phyloP scores from a whole-genome alignment of 768 basidiomycete species.

The Leccinum barrowsii region DNA sequence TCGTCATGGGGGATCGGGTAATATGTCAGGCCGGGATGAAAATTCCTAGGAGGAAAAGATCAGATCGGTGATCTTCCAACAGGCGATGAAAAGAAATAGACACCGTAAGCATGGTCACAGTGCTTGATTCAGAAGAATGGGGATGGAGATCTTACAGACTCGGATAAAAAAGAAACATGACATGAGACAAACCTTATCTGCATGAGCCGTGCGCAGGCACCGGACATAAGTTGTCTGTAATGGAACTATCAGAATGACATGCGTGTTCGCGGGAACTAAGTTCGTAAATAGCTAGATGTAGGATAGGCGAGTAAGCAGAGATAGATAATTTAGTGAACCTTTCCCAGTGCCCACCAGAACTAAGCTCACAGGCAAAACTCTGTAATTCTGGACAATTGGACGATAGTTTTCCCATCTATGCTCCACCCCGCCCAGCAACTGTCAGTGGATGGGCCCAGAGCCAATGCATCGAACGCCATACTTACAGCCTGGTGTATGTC shows the following conservation, averaged over 20 bases:
- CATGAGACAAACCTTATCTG: conserved; percentile 33
- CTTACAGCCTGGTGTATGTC: not conserved
- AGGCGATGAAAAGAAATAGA: conserved; percentile 18
- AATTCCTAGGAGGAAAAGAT: conserved; percentile 15
- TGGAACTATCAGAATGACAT: conserved; percentile 13
- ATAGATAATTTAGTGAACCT: conserved; percentile 11
- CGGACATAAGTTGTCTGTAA: conserved; percentile 2
- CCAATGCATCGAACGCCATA: not conserved
- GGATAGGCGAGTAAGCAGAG: conserved; percentile 15
- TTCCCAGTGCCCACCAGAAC: conserved; percentile 15
- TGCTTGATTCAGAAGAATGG: conserved; percentile 21
- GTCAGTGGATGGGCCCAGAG: not conserved
- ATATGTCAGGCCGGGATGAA: conserved; percentile 12
- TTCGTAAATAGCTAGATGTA: conserved; percentile 11
- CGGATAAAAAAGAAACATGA: conserved; percentile 29
- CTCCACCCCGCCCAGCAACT: not conserved
- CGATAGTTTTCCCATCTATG: conserved; percentile 16
- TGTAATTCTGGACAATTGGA: conserved; percentile 16
- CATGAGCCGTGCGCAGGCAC: conserved; percentile 24
- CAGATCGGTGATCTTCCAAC: conserved; percentile 20
- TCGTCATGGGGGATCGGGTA: conserved; percentile 17
- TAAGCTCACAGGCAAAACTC: conserved; percentile 10
- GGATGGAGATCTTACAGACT: conserved; percentile 22
- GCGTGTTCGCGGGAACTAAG: conserved; percentile 14
- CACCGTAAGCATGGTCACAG: conserved; percentile 8